Percentiles rank a stretch among this genome's conserved stretches.
Evolutionary conservation across 768 basidiomycete genomes (phyloP).

Genomic region (Saitozyma podzolica): DNA sequence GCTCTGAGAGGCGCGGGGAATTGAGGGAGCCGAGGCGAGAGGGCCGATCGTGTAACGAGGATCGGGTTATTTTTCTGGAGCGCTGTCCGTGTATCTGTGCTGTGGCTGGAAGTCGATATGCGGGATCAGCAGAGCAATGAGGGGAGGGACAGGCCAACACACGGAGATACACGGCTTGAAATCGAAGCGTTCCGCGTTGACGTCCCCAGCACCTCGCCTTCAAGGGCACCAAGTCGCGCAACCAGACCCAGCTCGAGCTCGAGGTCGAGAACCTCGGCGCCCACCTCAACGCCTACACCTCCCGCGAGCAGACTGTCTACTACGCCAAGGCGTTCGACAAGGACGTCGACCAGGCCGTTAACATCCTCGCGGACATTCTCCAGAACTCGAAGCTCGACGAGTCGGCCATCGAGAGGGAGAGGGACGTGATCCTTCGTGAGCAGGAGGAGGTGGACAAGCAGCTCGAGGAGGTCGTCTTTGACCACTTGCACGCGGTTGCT

Average conservation of each 20-base stretch:
- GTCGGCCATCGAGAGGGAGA: constrained; percentile 85
- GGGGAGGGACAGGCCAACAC: neutral
- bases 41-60: too few relatives aligned
- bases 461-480: constrained; percentile 96
- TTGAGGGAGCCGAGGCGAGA: too few relatives aligned
- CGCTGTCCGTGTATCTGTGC: too few relatives aligned
- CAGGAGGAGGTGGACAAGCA: constrained; percentile 99
- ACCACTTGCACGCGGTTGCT: constrained; percentile 93
- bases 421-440: constrained; percentile 93
- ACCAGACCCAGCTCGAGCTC: constrained; percentile 86
- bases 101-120: neutral
- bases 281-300: constrained; percentile 96
- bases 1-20: neutral
- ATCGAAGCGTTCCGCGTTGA: neutral
- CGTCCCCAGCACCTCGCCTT: constrained; percentile 48
- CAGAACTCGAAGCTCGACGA: constrained; percentile 93
- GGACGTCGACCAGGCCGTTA: constrained; percentile 85
- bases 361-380: constrained; percentile 97
- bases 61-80: too few relatives aligned
- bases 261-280: constrained; percentile 98
- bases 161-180: neutral
- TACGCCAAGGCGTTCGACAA: constrained; percentile 98
- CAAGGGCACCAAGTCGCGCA: constrained; percentile 78
- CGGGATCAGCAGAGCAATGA: neutral
- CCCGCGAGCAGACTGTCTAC: constrained; percentile 98